Base-by-base conservation (phyloP, 495 filamentous ascomycete genomes). In the Hypoxylon crocopeplum region DNA sequence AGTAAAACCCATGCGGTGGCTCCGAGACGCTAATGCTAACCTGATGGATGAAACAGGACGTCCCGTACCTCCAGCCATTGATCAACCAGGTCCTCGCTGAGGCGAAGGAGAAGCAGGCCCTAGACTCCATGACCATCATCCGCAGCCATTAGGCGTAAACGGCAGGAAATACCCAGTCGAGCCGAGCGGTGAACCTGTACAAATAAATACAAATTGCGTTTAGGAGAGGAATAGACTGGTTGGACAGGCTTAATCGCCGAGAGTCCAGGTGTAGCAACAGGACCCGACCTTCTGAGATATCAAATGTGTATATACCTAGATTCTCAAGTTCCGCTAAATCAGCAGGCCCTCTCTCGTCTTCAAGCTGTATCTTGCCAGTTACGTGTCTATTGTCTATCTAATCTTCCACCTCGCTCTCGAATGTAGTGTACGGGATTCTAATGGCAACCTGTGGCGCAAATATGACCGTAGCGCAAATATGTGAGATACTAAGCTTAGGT, bases 51-150 rank as follows among this genome's bases (percentile, higher is more conserved):
- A 40, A 19, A 56, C 38, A 96, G 89, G 92, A 96, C 63, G 70
- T 84, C 50, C 80, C 80, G 48, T 96, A 96, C 75, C 84, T 96
- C 16, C 79, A 82, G 63, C 88, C 86, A 30, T 87, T 94, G 73
- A 92, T 96, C 75, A 78, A 82, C 63, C 88, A 93, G 77, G 86
- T 96, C 72, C 84, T 91, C 78, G 83, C 87, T 62, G 93, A 96
- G 82, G 72, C 76, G 54, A 85, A 84, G 70, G 94, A 98, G 82
- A 83, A 88, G 68, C 79, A 79, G 40, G 90, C 93, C 66, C 78
- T 98, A 66, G 92, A 98, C 75, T 82, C 86, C 61, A 81, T 97
- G 81, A 77, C 86, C 50, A 71, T 93, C 37, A 71, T 78, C 68
- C 86, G 82, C 77, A 75, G 66, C 49, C 75, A 80, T 72, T 80